Evolutionary conservation across 169 alveolate genomes (phyloP).

Genomic region (Plasmodium inui): DNA sequence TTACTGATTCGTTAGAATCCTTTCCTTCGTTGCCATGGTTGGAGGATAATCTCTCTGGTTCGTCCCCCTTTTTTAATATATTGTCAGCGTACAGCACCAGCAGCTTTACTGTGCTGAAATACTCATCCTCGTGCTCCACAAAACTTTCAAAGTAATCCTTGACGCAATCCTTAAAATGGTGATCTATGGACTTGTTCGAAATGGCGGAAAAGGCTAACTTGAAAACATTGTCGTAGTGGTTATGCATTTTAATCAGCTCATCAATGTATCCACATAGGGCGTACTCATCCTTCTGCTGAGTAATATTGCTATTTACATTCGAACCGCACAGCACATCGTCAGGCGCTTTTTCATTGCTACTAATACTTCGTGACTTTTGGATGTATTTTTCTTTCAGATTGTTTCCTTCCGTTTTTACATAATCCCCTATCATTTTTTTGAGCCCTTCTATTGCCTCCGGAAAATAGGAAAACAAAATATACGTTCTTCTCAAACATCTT

Average conservation of each 20-base stretch:
- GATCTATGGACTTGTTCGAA: constrained; percentile 39
- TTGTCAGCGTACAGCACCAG: constrained; percentile 62
- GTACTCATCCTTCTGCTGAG: constrained; percentile 33
- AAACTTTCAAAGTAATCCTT: constrained; percentile 72
- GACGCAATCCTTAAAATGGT: constrained; percentile 55
- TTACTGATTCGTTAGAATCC: neutral
- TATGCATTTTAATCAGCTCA: constrained; percentile 37
- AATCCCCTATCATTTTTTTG: constrained; percentile 64
- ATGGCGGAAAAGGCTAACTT: constrained; percentile 45
- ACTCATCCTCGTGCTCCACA: constrained; percentile 69
- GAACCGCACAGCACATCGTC: neutral
- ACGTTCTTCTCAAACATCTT: constrained; percentile 62
- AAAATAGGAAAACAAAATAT: constrained; percentile 74
- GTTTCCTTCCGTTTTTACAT: constrained; percentile 56
- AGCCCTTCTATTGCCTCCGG: constrained; percentile 76
- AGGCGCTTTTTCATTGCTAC: neutral
- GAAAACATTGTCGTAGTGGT: constrained; percentile 45
- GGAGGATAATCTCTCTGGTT: neutral
- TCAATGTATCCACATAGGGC: constrained; percentile 50
- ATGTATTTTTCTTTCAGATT: constrained; percentile 56
- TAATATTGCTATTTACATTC: constrained; percentile 26
- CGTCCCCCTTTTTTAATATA: constrained; percentile 13
- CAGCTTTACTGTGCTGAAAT: constrained; percentile 60
- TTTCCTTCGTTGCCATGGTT: neutral
- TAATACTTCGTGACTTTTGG: neutral